phyloP scores from a whole-genome alignment of 331 rosid genomes.

The Quercus tomentella region DNA sequence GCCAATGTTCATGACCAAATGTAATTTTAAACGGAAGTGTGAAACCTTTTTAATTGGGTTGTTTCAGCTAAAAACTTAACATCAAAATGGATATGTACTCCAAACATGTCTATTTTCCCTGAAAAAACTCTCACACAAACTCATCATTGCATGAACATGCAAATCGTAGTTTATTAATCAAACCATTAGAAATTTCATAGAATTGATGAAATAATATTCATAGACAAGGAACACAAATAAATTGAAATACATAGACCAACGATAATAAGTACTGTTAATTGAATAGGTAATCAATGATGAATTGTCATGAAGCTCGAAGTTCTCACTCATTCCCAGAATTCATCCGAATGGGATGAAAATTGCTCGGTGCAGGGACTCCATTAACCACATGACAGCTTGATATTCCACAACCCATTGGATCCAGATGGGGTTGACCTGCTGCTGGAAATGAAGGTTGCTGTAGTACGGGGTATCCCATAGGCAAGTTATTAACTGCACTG shows the following conservation, averaged over 20 bases:
- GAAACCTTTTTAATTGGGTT: background rate
- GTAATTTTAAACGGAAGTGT: background rate
- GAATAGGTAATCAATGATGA: conserved; percentile 2
- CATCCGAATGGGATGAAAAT: conserved; percentile 68
- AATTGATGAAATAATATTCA: conserved; percentile 2
- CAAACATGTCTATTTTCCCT: background rate
- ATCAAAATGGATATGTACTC: background rate
- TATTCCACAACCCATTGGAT: conserved; percentile 68
- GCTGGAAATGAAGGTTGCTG: conserved; percentile 72
- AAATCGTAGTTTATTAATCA: background rate
- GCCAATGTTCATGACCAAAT: background rate
- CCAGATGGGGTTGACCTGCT: conserved; percentile 76
- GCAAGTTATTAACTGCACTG: conserved; percentile 97
- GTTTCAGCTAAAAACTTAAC: background rate
- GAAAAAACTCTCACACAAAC: background rate
- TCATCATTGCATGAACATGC: background rate
- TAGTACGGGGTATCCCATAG: conserved; percentile 92
- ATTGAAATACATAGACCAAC: conserved; percentile 10
- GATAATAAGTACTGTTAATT: background rate
- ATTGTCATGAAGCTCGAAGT: conserved; percentile 1
- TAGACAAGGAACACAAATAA: background rate
- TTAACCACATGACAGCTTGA: conserved; percentile 85
- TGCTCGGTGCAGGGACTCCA: conserved; percentile 85
- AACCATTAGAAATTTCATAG: background rate
- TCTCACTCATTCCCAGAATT: conserved; percentile 83